Evolutionary conservation across 202 grass and related monocot genomes (phyloP).

Genomic region (Musa balbisiana): DNA sequence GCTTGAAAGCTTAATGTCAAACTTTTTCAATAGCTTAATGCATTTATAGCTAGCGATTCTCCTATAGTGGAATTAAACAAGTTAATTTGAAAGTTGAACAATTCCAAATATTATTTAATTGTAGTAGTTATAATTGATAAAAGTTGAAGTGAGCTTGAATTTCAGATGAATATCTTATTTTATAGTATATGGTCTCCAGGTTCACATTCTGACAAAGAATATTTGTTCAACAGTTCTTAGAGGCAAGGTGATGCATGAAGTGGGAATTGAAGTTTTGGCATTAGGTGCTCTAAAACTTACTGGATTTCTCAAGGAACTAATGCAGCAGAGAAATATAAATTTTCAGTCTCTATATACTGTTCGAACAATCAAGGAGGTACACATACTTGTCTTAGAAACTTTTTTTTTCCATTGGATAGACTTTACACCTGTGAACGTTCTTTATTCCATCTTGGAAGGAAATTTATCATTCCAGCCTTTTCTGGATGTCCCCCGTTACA

Average conservation of each 20-base stretch:
- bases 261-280: conserved; percentile 76
- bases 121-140: too few relatives aligned
- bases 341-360: conserved; percentile 82
- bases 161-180: not conserved
- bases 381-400: not conserved
- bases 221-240: conserved; percentile 58
- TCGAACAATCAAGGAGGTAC: conserved; percentile 89
- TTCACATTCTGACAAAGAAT: conserved; percentile 19
- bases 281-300: conserved; percentile 79
- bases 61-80: too few relatives aligned
- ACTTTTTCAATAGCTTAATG: too few relatives aligned
- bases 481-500: not conserved
- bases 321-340: conserved; percentile 57
- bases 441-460: not conserved
- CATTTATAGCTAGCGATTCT: too few relatives aligned
- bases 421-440: not conserved
- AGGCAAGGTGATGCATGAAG: conserved; percentile 74
- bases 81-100: too few relatives aligned
- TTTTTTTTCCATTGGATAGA: not conserved
- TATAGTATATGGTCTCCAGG: not conserved
- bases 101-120: too few relatives aligned
- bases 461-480: not conserved
- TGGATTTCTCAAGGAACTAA: conserved; percentile 78
- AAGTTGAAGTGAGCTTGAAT: too few relatives aligned
- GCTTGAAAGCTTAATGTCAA: too few relatives aligned